Percentiles rank a stretch among this genome's conserved stretches.
These are phyloP conservation scores for Meredithiella fracta DNA, from an alignment of 2,329 filamentous ascomycete species.

Conservation along the genomic window DNA sequence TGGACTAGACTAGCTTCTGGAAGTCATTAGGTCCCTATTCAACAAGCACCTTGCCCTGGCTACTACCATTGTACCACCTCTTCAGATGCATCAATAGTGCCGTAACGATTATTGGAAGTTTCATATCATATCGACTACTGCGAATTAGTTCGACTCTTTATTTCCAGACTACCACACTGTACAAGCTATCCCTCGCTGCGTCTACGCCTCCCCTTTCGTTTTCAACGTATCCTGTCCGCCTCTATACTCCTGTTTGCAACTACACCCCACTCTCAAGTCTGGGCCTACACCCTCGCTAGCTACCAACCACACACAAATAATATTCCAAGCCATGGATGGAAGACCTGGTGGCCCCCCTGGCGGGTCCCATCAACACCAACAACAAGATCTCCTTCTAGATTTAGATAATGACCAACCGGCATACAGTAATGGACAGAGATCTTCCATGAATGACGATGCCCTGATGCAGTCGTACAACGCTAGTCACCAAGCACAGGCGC, in stretches of 20 bases:
- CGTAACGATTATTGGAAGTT: background rate
- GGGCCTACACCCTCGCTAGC: slow-evolving; percentile 13
- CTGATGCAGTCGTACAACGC: slow-evolving; percentile 49
- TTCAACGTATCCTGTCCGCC: background rate
- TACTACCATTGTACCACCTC: background rate
- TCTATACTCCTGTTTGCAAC: background rate
- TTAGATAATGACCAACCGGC: slow-evolving; percentile 52
- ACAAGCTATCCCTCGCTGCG: background rate
- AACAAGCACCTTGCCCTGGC: background rate
- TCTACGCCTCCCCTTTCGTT: background rate
- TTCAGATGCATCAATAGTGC: background rate
- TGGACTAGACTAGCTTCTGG: no score
- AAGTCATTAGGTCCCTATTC: background rate
- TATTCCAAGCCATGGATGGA: slow-evolving; percentile 38
- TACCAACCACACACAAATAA: slow-evolving; percentile 20
- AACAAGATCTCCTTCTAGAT: slow-evolving; percentile 53
- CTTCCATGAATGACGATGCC: slow-evolving; percentile 67
- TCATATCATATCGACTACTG: background rate
- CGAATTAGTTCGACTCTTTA: background rate
- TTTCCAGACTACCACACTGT: background rate
- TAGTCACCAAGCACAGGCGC: slow-evolving; percentile 24
- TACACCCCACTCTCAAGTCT: slow-evolving; percentile 16
- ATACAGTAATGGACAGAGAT: slow-evolving; percentile 61
- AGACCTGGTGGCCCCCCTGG: slow-evolving; percentile 31
- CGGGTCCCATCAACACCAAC: slow-evolving; percentile 16